These are phyloP conservation scores for Phlebiopsis gigantea DNA, from an alignment of 768 basidiomycete species.

Conservation along the genomic window DNA sequence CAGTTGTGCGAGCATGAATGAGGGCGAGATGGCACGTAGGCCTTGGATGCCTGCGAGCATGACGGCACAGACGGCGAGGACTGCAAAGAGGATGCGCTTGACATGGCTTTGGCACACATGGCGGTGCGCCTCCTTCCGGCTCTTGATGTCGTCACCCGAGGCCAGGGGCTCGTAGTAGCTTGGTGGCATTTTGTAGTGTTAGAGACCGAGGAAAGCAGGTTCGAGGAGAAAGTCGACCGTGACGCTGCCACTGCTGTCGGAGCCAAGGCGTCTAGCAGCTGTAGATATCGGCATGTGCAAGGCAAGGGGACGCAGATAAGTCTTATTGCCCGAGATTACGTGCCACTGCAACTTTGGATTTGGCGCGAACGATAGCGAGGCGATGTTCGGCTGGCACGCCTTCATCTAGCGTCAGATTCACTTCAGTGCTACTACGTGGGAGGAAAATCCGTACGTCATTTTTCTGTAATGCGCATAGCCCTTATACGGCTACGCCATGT, in stretches of 20 bases:
- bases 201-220: not conserved
- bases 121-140: not conserved
- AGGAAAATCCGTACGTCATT: too few relatives aligned
- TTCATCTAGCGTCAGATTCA: too few relatives aligned
- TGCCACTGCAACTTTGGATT: too few relatives aligned
- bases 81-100: constrained; percentile 23
- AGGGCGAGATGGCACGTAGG: constrained; percentile 7
- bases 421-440: too few relatives aligned
- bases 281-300: not conserved
- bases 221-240: not conserved
- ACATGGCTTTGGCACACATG: constrained; percentile 4
- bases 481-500: too few relatives aligned
- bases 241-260: too few relatives aligned
- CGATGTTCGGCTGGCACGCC: too few relatives aligned
- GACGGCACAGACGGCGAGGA: constrained; percentile 17
- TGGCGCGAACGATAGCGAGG: too few relatives aligned
- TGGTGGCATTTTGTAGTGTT: constrained; percentile 5
- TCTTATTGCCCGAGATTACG: too few relatives aligned
- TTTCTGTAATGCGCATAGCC: too few relatives aligned
- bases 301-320: too few relatives aligned
- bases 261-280: not conserved
- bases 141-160: constrained; percentile 3
- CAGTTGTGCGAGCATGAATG: constrained; percentile 7
- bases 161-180: constrained; percentile 3
- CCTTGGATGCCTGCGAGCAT: constrained; percentile 22